phyloP scores from a whole-genome alignment of 2,329 filamentous ascomycete species.

The Penicillium glabrum region DNA sequence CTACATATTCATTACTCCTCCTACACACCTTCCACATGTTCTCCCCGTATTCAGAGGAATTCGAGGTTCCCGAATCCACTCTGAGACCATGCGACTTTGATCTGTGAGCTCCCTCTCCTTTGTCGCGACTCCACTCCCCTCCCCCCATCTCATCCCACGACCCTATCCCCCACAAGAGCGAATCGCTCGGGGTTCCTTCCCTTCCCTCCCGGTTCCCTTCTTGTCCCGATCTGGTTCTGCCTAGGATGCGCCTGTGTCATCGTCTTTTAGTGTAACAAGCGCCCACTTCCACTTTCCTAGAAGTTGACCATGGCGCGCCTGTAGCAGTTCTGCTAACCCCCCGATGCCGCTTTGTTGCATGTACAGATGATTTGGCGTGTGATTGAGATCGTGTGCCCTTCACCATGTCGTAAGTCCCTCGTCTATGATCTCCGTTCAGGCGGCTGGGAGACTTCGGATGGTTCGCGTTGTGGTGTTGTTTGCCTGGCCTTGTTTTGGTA shows the following conservation, averaged over 20 bases:
- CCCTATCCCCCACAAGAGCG: not conserved
- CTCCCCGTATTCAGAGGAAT: constrained; percentile 30
- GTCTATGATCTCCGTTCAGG: constrained; percentile 26
- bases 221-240: constrained; percentile 28
- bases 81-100: constrained; percentile 30
- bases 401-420: constrained; percentile 44
- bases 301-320: constrained; percentile 31
- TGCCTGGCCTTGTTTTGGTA: not conserved
- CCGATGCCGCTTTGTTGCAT: constrained; percentile 34
- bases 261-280: constrained; percentile 37
- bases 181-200: not conserved
- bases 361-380: constrained; percentile 40
- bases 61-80: constrained; percentile 28
- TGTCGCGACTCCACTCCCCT: constrained; percentile 6
- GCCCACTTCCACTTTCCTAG: constrained; percentile 23
- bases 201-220: constrained; percentile 15
- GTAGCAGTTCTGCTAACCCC: constrained; percentile 37
- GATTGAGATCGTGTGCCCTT: constrained; percentile 36
- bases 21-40: constrained; percentile 21
- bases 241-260: constrained; percentile 41
- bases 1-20: constrained; percentile 6
- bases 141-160: constrained; percentile 6
- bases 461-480: not conserved
- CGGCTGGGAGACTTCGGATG: constrained; percentile 23
- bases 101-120: constrained; percentile 19